Conservation (phyloP, 768 basidiomycete genomes). For the Boletus subcaerulescens region DNA sequence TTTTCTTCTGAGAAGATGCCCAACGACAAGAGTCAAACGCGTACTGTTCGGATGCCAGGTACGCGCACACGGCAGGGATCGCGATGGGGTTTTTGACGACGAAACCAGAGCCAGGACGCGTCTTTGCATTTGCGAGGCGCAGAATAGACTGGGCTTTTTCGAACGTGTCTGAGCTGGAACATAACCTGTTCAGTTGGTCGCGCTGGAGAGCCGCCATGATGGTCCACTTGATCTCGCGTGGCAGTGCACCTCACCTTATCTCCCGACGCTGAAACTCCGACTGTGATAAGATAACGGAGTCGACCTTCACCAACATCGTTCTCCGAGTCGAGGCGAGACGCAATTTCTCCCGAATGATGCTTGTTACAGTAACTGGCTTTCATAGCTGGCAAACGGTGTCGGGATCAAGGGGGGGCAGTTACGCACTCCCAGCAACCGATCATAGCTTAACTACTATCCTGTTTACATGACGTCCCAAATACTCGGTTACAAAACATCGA, state of each 20-base stretch:
- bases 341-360: too few relatives aligned
- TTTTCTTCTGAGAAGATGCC: neutral
- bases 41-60: constrained; percentile 33
- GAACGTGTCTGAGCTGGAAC: constrained; percentile 21
- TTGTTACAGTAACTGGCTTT: too few relatives aligned
- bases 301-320: too few relatives aligned
- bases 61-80: constrained; percentile 31
- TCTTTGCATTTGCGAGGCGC: constrained; percentile 20
- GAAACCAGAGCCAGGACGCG: constrained; percentile 29
- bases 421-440: too few relatives aligned
- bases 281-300: too few relatives aligned
- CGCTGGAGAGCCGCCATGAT: constrained; percentile 8
- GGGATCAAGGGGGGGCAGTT: too few relatives aligned
- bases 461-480: too few relatives aligned
- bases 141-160: constrained; percentile 24
- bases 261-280: too few relatives aligned
- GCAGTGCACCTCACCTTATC: neutral
- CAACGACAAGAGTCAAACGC: neutral
- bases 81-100: constrained; percentile 20
- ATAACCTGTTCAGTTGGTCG: constrained; percentile 18
- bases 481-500: neutral
- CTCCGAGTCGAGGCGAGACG: too few relatives aligned
- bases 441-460: too few relatives aligned
- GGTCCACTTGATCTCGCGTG: neutral
- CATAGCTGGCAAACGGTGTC: too few relatives aligned